Conservation (phyloP, 2,329 filamentous ascomycete genomes). For the Aspergillus ochraceus region DNA sequence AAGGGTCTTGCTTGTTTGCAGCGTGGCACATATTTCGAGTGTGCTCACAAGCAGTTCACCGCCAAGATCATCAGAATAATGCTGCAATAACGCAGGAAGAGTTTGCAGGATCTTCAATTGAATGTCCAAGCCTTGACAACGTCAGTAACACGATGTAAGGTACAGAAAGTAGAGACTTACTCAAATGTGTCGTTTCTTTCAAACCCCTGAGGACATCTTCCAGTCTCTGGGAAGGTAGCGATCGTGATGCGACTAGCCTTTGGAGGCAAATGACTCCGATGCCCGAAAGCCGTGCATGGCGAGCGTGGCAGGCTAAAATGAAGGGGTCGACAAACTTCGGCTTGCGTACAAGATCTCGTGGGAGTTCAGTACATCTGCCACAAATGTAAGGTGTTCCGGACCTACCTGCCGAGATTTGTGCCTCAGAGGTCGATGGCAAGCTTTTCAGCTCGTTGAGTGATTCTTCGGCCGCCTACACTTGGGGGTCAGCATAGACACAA, state of each 20-base stretch:
- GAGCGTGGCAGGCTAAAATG: constrained; percentile 85
- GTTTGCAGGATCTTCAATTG: constrained; percentile 96
- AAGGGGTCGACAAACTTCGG: constrained; percentile 90
- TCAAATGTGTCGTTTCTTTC: constrained; percentile 72
- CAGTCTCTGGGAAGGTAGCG: constrained; percentile 74
- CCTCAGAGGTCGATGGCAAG: constrained; percentile 71
- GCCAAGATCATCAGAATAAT: constrained; percentile 79
- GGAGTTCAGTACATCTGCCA: constrained; percentile 23
- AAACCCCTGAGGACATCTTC: constrained; percentile 86
- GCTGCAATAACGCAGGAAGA: constrained; percentile 83
- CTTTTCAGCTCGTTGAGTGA: constrained; percentile 85
- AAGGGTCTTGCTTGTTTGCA: constrained; percentile 88
- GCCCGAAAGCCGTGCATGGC: constrained; percentile 84
- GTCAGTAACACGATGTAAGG: constrained; percentile 21
- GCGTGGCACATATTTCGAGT: constrained; percentile 84
- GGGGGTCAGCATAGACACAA: constrained; percentile 21
- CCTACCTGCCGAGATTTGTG: constrained; percentile 69
- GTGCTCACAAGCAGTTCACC: constrained; percentile 78
- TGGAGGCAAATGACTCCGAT: constrained; percentile 89
- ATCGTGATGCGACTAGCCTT: constrained; percentile 78
- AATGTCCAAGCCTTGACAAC: constrained; percentile 67
- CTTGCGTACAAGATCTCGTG: constrained; percentile 75
- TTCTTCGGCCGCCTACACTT: constrained; percentile 78
- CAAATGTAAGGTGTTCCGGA: neutral
- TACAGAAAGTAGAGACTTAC: constrained; percentile 48